Evolutionary conservation across 805 yeast species (phyloP).

Genomic region (Saccharomycopsis schoenii): DNA sequence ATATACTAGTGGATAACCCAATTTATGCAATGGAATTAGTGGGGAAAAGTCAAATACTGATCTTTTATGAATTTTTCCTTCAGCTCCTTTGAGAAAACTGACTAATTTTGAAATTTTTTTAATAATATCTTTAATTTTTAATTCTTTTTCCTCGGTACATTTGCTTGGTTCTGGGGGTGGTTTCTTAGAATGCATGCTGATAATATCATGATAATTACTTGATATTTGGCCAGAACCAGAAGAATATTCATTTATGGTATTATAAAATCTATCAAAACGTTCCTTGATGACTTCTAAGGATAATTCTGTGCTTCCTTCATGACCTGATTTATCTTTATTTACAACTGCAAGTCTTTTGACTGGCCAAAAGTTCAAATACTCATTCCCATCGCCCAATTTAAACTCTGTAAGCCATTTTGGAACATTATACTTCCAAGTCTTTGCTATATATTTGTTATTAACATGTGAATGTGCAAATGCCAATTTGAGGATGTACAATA

Average conservation of each 20-base stretch:
- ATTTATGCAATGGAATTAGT: constrained; percentile 3
- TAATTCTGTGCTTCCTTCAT: background rate
- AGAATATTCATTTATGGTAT: background rate
- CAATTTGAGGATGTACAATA: background rate
- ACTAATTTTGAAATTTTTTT: background rate
- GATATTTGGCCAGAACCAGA: background rate
- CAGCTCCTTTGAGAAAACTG: background rate
- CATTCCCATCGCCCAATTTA: background rate
- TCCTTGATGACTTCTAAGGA: constrained; percentile 2
- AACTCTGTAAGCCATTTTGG: constrained; percentile 8
- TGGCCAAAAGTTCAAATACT: constrained; percentile 9
- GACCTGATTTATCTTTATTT: background rate
- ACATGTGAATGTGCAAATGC: background rate
- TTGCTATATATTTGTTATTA: background rate
- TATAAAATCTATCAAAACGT: background rate
- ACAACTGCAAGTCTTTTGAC: background rate
- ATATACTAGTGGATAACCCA: constrained; percentile 5
- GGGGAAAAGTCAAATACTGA: background rate
- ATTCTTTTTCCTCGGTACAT: background rate
- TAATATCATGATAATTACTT: background rate
- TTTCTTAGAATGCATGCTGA: background rate
- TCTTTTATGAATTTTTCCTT: constrained; percentile 5
- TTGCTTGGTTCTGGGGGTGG: background rate
- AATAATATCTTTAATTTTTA: background rate
- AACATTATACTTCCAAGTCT: background rate